phyloP scores from a whole-genome alignment of 306 rosid genomes.

The Rosa chinensis region DNA sequence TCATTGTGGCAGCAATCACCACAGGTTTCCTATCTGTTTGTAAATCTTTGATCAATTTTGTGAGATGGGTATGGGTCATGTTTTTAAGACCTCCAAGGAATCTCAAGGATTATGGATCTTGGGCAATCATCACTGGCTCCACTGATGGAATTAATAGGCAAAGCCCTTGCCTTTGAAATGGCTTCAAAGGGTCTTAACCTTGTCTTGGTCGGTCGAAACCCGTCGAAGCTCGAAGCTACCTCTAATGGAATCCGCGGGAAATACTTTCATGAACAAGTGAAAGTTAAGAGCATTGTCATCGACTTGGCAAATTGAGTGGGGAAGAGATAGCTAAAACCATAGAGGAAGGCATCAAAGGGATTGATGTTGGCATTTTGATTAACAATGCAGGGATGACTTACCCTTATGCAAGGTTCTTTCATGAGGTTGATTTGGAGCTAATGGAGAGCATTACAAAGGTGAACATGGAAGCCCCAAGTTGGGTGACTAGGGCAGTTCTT shows the following conservation, averaged over 20 bases:
- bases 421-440: conserved; percentile 38
- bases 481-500: conserved; percentile 46
- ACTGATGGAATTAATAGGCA: conserved; percentile 88
- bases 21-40: conserved; percentile 42
- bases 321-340: conserved; percentile 13
- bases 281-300: conserved; percentile 17
- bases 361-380: conserved; percentile 35
- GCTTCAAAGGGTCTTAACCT: conserved; percentile 53
- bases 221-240: conserved; percentile 35
- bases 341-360: conserved; percentile 10
- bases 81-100: conserved; percentile 65
- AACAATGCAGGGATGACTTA: conserved; percentile 50
- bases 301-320: conserved; percentile 33
- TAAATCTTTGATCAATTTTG: conserved; percentile 22
- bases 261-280: not conserved
- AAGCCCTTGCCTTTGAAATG: conserved; percentile 56
- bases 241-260: conserved; percentile 21
- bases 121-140: conserved; percentile 78
- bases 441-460: conserved; percentile 31
- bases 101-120: conserved; percentile 70
- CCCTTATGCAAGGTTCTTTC: conserved; percentile 35
- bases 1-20: not conserved
- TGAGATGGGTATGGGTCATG: conserved; percentile 52
- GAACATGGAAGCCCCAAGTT: conserved; percentile 39
- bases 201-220: conserved; percentile 29